These are phyloP conservation scores for Pleurotus citrinopileatus DNA, from an alignment of 768 basidiomycete genomes.

Conservation along the genomic window DNA sequence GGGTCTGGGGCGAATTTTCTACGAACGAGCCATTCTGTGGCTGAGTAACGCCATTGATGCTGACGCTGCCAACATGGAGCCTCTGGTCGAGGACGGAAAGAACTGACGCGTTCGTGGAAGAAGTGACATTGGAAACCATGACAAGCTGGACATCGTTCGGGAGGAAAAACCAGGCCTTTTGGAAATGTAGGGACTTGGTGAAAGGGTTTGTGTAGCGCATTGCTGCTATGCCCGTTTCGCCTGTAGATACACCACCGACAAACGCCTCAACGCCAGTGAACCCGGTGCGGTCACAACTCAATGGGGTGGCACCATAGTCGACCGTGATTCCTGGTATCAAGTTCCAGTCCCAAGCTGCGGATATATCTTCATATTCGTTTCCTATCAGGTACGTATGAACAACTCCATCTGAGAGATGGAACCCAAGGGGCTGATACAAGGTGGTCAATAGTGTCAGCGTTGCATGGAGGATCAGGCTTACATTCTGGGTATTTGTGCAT, in stretches of 20 bases:
- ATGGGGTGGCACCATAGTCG: conserved; percentile 55
- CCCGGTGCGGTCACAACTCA: conserved; percentile 43
- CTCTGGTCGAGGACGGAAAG: conserved; percentile 70
- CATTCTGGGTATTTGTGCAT: conserved; percentile 64
- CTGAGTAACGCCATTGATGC: conserved; percentile 33
- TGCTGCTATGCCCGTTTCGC: conserved; percentile 50
- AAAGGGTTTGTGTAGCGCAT: conserved; percentile 69
- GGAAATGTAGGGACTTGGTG: conserved; percentile 52
- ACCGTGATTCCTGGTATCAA: conserved; percentile 71
- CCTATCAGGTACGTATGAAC: conserved; percentile 63
- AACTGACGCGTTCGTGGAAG: conserved; percentile 44
- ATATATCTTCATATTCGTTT: conserved; percentile 71
- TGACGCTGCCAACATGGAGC: conserved; percentile 38
- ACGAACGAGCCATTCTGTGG: conserved; percentile 11
- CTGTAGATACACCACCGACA: conserved; percentile 66
- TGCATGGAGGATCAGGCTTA: conserved; percentile 20
- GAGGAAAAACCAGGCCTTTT: conserved; percentile 76
- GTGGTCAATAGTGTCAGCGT: not conserved
- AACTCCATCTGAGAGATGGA: conserved; percentile 67
- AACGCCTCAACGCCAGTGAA: conserved; percentile 49
- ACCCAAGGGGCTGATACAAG: conserved; percentile 49
- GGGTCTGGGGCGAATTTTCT: conserved; percentile 24
- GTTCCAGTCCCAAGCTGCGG: conserved; percentile 77
- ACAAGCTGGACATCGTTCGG: conserved; percentile 61
- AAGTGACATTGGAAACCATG: conserved; percentile 49